Conservation (phyloP, 345 rosid genomes). For the Gossypium thurberi region DNA sequence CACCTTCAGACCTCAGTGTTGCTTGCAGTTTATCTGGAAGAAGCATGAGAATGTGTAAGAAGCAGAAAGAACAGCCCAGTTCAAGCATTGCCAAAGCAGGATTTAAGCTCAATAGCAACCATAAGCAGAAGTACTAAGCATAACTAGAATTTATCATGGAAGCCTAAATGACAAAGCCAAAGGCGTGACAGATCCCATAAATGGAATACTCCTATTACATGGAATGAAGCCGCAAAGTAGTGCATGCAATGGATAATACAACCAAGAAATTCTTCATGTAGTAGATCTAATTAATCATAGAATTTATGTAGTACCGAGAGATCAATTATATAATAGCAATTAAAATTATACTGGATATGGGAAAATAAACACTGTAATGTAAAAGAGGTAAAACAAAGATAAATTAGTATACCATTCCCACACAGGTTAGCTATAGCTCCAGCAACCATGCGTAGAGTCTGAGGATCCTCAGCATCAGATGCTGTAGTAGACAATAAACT, state of each 20-base stretch:
- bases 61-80: neutral
- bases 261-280: neutral
- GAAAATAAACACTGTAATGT: slow-evolving; percentile 11
- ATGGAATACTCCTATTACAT: neutral
- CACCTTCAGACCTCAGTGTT: slow-evolving; percentile 87
- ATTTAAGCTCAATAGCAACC: neutral
- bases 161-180: slow-evolving; percentile 3
- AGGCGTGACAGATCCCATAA: neutral
- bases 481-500: slow-evolving; percentile 75
- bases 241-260: neutral
- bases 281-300: neutral
- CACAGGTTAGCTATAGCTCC: slow-evolving; percentile 98
- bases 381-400: neutral
- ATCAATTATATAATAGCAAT: neutral
- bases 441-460: slow-evolving; percentile 96
- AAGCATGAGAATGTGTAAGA: neutral
- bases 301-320: neutral
- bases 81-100: neutral
- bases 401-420: slow-evolving; percentile 66
- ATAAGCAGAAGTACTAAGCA: neutral
- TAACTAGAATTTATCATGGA: neutral
- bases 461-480: slow-evolving; percentile 77
- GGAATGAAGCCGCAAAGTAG: neutral
- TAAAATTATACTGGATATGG: neutral
- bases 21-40: slow-evolving; percentile 76